These are phyloP conservation scores for Hemisphaericaspora xylofermentans DNA, from an alignment of 1,139 yeast species.

Conservation along the genomic window DNA sequence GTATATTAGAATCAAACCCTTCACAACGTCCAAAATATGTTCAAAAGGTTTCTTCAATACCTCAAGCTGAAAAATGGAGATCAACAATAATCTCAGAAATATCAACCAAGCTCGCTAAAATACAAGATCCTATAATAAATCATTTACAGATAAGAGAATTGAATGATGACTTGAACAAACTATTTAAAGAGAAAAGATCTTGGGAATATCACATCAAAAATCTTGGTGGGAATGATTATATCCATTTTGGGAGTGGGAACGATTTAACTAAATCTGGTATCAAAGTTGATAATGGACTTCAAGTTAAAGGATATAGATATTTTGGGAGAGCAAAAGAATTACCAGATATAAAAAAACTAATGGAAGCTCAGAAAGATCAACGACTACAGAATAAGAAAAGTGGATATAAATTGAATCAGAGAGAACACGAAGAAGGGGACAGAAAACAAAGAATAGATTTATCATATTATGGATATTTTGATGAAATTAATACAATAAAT, in stretches of 20 bases:
- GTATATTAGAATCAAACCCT: constrained; percentile 59
- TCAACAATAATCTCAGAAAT: constrained; percentile 65
- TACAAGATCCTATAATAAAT: constrained; percentile 61
- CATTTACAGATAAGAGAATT: constrained; percentile 67
- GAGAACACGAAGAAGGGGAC: constrained; percentile 19
- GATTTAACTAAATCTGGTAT: constrained; percentile 28
- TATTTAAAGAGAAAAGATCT: constrained; percentile 63
- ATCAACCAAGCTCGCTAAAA: constrained; percentile 55
- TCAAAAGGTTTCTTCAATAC: constrained; percentile 50
- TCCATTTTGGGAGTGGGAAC: constrained; percentile 23
- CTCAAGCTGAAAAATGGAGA: constrained; percentile 80
- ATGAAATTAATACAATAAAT: constrained; percentile 19
- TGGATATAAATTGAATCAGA: constrained; percentile 16
- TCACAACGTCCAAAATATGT: constrained; percentile 62
- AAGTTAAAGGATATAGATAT: constrained; percentile 60
- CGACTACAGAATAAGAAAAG: constrained; percentile 11
- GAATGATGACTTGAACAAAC: constrained; percentile 71
- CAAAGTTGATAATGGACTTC: constrained; percentile 17
- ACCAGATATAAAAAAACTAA: constrained; percentile 65
- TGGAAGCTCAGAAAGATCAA: constrained; percentile 35
- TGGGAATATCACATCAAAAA: constrained; percentile 78
- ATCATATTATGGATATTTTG: constrained; percentile 48
- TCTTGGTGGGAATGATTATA: constrained; percentile 70
- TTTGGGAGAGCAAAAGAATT: constrained; percentile 83
- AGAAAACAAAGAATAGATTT: constrained; percentile 19